Evolutionary conservation across 2,329 filamentous ascomycete species (phyloP), one percentile per base, ranked within the genome.

Genomic region (Apiospora hydei): DNA sequence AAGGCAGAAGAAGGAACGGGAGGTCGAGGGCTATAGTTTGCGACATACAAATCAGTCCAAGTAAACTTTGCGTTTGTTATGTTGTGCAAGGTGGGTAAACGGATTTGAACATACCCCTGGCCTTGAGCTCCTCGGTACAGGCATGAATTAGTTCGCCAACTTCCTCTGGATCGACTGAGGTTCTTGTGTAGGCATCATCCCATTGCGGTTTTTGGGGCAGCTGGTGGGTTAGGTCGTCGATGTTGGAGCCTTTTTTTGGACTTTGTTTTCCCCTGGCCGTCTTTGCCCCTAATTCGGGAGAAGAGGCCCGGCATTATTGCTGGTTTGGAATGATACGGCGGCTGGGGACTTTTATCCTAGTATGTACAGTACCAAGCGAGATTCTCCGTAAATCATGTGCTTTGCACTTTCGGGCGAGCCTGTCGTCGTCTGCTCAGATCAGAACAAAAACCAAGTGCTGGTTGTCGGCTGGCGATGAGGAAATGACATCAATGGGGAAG

Each of bases 1-100:
- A 99, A 16, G 96, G 96, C 4, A 99, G 89, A 11, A 99, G 91
- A 41, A 98, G 89, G 82, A 99, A 98, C 0, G 96, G 96, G 73
- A 93, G 91, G 81, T 98, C 92, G 78, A 98, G 91, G 76, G 92
- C 95, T 97, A 75, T 44, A 73, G 72, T 67, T 67, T 34, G 38
- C 34, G 34, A 64, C 57, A 64, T 14, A 64, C 57, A 64, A 64
- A 34, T 64, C 57, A 64, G 57, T 41, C 57, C 34, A 41, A 41
- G 72, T 43, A 71, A 73, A 66, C 57, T 64, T 64, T 41, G 18
- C n/a, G 57, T 61, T 7, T 41, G 57, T 64, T 64, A 41, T 41
- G 38, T 41, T 41, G 21, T 41, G 8, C 57, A 14, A 64, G 30
- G 18, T 41, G 57, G 34, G 18, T 41, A 38, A 41, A n/a, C 10